Evolutionary conservation across 257 asterid genomes (phyloP).

Genomic region (Solanum paucissectum): DNA sequence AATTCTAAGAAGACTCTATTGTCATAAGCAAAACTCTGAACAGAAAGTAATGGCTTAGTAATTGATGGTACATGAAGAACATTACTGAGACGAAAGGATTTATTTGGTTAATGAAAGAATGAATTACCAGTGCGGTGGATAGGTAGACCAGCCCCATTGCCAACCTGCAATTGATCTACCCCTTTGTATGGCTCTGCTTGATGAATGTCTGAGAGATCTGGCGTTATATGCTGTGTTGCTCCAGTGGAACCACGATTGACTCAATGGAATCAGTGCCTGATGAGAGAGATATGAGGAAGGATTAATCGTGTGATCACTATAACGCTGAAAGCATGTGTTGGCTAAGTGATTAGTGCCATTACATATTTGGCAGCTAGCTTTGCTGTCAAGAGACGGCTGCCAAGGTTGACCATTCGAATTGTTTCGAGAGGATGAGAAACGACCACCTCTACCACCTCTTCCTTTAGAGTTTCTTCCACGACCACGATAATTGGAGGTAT

Average conservation of each 20-base stretch:
- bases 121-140: too few species aligned
- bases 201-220: neutral
- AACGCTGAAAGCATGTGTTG: neutral
- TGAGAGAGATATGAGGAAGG: neutral
- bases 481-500: neutral
- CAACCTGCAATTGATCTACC: neutral
- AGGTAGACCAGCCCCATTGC: too few species aligned
- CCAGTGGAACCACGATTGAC: neutral
- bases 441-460: neutral
- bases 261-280: neutral
- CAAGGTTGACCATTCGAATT: neutral
- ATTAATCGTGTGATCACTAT: neutral
- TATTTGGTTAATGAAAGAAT: too few species aligned
- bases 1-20: too few species aligned
- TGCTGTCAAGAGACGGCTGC: neutral
- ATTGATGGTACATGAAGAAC: too few species aligned
- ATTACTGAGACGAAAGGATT: too few species aligned
- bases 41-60: too few species aligned
- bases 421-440: neutral
- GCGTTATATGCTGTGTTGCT: neutral
- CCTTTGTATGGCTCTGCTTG: neutral
- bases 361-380: neutral
- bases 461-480: neutral
- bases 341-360: neutral
- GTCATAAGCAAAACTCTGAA: too few species aligned